Conservation (phyloP, 441 rosid species). For the Francoa sonchifolia region DNA sequence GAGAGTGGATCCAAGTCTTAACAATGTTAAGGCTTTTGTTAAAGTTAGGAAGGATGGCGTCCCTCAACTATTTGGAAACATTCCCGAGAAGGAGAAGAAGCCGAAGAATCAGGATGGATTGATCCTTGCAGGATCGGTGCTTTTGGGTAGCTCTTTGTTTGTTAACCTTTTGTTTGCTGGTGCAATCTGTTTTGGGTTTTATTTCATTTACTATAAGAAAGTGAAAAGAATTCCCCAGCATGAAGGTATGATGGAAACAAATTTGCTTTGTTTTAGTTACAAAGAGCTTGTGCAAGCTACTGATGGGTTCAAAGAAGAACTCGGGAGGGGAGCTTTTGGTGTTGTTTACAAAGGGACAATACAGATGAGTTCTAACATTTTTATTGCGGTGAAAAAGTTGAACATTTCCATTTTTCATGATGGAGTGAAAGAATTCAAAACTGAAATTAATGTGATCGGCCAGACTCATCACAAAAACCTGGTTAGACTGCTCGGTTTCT, state of each 20-base stretch:
- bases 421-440: conserved; percentile 25
- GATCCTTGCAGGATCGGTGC: background rate
- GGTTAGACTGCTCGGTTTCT: conserved; percentile 31
- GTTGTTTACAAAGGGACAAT: conserved; percentile 22
- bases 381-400: conserved; percentile 17
- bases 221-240: background rate
- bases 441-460: conserved; percentile 24
- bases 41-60: conserved; percentile 5
- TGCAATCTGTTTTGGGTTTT: background rate
- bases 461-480: conserved; percentile 38
- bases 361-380: background rate
- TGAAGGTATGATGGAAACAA: conserved; percentile 2
- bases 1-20: too few species aligned
- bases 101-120: conserved; percentile 5
- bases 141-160: conserved; percentile 12
- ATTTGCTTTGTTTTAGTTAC: conserved; percentile 19
- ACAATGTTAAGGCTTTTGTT: background rate
- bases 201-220: background rate
- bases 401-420: conserved; percentile 12
- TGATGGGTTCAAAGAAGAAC: conserved; percentile 23
- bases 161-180: conserved; percentile 8
- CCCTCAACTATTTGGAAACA: background rate
- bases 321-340: conserved; percentile 32
- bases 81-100: too few species aligned
- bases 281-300: conserved; percentile 25